Percentiles rank a stretch among this genome's conserved stretches.
These are phyloP conservation scores for Aegilops speltoides DNA, from an alignment of 176 grass and related monocot genomes.

Conservation along the genomic window DNA sequence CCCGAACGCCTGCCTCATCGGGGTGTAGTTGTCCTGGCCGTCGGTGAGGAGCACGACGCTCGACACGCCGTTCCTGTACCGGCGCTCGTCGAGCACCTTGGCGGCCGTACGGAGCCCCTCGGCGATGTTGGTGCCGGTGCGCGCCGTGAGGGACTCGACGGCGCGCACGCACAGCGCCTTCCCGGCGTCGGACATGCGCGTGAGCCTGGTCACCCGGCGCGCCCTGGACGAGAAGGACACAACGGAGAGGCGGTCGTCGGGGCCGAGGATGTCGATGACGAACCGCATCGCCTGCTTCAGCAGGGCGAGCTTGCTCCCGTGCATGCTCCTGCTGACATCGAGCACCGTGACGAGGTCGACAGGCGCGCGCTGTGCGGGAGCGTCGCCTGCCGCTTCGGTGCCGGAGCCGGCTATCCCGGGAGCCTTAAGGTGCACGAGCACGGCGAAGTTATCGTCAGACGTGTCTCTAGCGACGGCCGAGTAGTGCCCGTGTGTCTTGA, in stretches of 20 bases:
- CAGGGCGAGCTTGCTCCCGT: conserved; percentile 21
- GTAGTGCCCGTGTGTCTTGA: conserved; percentile 41
- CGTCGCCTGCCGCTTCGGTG: neutral
- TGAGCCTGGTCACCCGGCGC: conserved; percentile 31
- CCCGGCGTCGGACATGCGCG: conserved; percentile 38
- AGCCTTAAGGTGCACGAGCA: conserved; percentile 45
- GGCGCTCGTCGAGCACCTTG: conserved; percentile 38
- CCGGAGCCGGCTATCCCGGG: neutral
- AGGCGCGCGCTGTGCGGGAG: conserved; percentile 7
- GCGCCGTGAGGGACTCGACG: conserved; percentile 28
- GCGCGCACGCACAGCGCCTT: conserved; percentile 18
- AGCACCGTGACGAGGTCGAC: conserved; percentile 43
- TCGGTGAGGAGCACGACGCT: conserved; percentile 63
- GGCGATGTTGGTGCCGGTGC: conserved; percentile 37
- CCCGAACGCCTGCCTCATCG: neutral
- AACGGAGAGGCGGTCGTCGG: conserved; percentile 36
- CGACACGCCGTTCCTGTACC: conserved; percentile 39
- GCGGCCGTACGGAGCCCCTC: conserved; percentile 36
- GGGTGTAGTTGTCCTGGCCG: conserved; percentile 46
- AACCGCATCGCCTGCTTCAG: conserved; percentile 46
- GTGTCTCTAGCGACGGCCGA: conserved; percentile 24
- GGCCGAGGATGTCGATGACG: conserved; percentile 44
- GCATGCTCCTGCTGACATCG: conserved; percentile 50
- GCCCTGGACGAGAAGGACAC: conserved; percentile 41
- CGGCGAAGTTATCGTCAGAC: conserved; percentile 29